These are phyloP conservation scores for Epichloe sp. DNA, from an alignment of 2,329 filamentous ascomycete species.

Conservation along the genomic window DNA sequence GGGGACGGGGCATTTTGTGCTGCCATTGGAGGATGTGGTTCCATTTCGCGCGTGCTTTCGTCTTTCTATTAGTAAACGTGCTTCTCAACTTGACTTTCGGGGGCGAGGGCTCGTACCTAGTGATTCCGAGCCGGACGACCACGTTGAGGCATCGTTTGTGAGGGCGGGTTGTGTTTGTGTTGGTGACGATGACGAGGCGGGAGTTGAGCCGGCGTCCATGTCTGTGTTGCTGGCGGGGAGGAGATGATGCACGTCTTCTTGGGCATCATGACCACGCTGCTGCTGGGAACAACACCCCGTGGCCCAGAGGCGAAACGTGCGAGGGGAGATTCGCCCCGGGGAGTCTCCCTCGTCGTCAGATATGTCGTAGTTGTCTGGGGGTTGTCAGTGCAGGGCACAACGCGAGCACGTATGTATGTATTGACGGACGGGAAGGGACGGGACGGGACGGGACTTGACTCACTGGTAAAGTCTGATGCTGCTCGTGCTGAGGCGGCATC, in stretches of 20 bases:
- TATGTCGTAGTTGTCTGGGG: conserved; percentile 15
- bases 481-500: not conserved
- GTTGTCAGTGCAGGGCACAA: no score
- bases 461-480: not conserved
- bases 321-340: conserved; percentile 25
- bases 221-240: not conserved
- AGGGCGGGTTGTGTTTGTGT: not conserved
- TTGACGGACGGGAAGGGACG: no score
- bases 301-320: conserved; percentile 26
- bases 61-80: no score
- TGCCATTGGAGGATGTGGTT: not conserved
- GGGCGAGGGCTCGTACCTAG: not conserved
- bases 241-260: no score
- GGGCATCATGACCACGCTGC: no score
- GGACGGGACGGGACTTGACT: not conserved
- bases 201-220: not conserved
- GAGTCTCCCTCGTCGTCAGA: conserved; percentile 29
- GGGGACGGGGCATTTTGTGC: not conserved
- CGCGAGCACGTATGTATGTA: no score
- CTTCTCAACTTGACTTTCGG: not conserved
- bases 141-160: no score
- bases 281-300: conserved; percentile 13
- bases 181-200: not conserved
- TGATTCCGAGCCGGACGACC: no score
- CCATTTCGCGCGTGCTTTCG: not conserved